Conservation (phyloP, 1,284 basidiomycete species). For the Rhodotorula sp. region DNA sequence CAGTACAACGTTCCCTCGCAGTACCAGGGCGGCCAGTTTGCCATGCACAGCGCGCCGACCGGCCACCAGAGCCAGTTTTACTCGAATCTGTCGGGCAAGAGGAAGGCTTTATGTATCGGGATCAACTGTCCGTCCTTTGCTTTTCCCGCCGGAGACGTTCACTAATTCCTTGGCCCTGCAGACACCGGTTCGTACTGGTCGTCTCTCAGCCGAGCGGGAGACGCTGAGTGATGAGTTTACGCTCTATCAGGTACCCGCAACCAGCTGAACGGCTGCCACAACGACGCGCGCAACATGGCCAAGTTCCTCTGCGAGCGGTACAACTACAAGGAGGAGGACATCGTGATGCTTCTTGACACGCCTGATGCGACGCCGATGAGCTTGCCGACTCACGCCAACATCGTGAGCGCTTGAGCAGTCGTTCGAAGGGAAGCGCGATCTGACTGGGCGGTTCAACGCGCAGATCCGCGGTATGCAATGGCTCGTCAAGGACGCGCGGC, state of each 20-base stretch:
- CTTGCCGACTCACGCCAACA: conserved; percentile 74
- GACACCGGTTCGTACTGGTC: too few relatives aligned
- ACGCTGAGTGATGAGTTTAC: too few relatives aligned
- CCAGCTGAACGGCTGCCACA: conserved; percentile 77
- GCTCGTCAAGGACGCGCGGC: conserved; percentile 74
- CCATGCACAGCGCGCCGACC: conserved; percentile 31
- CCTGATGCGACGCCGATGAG: conserved; percentile 59
- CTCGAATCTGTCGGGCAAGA: conserved; percentile 44
- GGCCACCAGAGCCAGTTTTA: conserved; percentile 33
- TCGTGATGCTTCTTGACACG: conserved; percentile 84
- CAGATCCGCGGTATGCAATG: conserved; percentile 79
- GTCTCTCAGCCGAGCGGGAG: too few relatives aligned
- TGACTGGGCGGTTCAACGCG: background rate
- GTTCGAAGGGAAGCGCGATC: background rate
- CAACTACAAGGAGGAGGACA: conserved; percentile 73
- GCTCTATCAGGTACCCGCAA: conserved; percentile 38
- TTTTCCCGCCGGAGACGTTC: too few relatives aligned
- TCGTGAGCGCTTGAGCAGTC: conserved; percentile 57
- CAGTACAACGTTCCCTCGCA: conserved; percentile 38
- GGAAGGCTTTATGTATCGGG: conserved; percentile 43
- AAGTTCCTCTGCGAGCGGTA: conserved; percentile 63
- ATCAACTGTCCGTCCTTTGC: conserved; percentile 49
- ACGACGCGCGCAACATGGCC: conserved; percentile 74
- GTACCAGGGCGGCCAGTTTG: conserved; percentile 40
- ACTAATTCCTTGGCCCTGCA: too few relatives aligned